Base-by-base conservation (phyloP, 805 yeast genomes). In the Candida krabiensis region DNA sequence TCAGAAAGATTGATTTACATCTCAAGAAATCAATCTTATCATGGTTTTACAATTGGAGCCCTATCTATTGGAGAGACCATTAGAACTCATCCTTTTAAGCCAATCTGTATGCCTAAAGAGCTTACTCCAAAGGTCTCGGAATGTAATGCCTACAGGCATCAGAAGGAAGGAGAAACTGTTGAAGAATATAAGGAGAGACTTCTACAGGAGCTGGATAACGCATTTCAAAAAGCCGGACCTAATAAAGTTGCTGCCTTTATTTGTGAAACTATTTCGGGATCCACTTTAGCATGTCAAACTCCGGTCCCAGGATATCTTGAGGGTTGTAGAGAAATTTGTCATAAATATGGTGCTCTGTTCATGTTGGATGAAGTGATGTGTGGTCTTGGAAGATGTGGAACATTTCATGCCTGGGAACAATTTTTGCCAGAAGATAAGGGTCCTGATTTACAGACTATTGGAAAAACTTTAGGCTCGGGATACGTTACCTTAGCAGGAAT, bases 311-410 rank as follows among this genome's bases (percentile, higher is more conserved):
- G 71, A 11, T 71, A 71, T 49, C 55, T 70, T 38, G 68, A 65
- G 35, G 75, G 72, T 8, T 54, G 68, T 24, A 56, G 73, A 35
- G 65, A 56, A 27, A 49, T 75, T 24, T 71, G 78, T 51, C 69
- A 70, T 54, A 73, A 73, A 51, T 72, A 73, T 50, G 78, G 70
- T 25, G 62, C 69, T 23, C 53, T 73, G 23, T 59, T 74, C 42
- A 60, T 71, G 55, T 58, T 70, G 30, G 80, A 75, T 44, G 80
- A 75, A 54, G 75, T 73, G 24, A 72, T 73, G 77, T 72, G 74
- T 50, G 80, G 80, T 17, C 64, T 72, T 24, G 79, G 78, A 23
- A 64, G 80, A 49, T 57, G 66, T 41, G 78, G 79, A 29, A 60
- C 64, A 14, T 62, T 65, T 33, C 69, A 69, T 51, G 73, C 77